Evolutionary conservation across 805 yeast genomes (phyloP).

Genomic region (Schwanniomyces sp.): DNA sequence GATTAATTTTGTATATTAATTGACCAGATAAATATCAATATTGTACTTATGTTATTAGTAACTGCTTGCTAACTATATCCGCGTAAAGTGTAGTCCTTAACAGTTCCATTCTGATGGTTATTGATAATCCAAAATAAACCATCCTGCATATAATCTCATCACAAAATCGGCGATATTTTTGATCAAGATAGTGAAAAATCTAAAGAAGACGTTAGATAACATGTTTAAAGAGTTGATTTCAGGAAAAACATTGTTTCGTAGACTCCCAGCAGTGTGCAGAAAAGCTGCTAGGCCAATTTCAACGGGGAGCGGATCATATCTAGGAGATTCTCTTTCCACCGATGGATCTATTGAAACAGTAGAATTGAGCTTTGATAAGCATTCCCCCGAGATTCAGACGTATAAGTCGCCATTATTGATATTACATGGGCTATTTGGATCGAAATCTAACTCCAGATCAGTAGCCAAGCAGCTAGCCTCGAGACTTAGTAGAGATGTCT

Average conservation of each 20-base stretch:
- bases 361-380: constrained; percentile 52
- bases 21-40: not conserved
- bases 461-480: constrained; percentile 63
- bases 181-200: not conserved
- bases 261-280: not conserved
- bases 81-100: too few species aligned
- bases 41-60: not conserved
- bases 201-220: not conserved
- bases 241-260: not conserved
- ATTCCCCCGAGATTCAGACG: constrained; percentile 24
- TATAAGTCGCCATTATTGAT: constrained; percentile 66
- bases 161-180: not conserved
- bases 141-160: not conserved
- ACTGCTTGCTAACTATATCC: too few species aligned
- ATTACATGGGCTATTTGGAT: constrained; percentile 89
- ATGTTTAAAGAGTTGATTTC: not conserved
- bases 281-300: not conserved
- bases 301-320: constrained; percentile 11
- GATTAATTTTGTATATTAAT: constrained; percentile 27
- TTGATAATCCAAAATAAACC: not conserved
- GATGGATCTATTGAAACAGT: constrained; percentile 49
- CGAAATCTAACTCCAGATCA: constrained; percentile 73
- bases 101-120: too few species aligned
- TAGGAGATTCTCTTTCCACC: constrained; percentile 32
- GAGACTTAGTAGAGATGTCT: constrained; percentile 54